These are phyloP conservation scores for Boletus edulis DNA, from an alignment of 768 basidiomycete species.

Conservation along the genomic window DNA sequence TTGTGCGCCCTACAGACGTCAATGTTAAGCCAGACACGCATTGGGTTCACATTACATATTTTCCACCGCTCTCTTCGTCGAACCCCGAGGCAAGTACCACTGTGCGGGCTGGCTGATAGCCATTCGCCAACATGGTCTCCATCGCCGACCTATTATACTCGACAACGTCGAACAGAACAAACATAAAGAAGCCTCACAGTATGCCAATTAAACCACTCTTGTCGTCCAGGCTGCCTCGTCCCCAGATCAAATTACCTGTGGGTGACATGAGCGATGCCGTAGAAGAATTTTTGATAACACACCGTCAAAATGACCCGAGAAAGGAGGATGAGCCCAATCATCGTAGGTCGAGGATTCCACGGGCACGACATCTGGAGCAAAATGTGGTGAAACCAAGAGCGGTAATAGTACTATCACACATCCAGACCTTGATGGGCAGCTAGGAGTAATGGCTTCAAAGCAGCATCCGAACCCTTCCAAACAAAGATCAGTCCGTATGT, in stretches of 20 bases:
- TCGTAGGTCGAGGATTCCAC: conserved; percentile 54
- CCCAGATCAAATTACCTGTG: conserved; percentile 43
- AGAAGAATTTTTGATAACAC: not conserved
- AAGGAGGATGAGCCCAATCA: conserved; percentile 61
- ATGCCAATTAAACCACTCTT: conserved; percentile 73
- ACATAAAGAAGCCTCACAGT: conserved; percentile 38
- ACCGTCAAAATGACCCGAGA: conserved; percentile 63
- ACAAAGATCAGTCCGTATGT: conserved; percentile 59
- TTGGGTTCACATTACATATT: conserved; percentile 32
- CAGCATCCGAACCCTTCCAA: conserved; percentile 50
- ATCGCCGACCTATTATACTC: conserved; percentile 43
- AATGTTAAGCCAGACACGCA: not conserved
- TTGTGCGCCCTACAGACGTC: conserved; percentile 48
- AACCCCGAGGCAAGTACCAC: conserved; percentile 68
- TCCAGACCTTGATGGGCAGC: conserved; percentile 51
- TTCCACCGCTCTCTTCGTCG: conserved; percentile 69
- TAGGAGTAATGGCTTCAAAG: conserved; percentile 56
- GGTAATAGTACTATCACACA: not conserved
- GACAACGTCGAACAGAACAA: not conserved
- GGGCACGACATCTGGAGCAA: conserved; percentile 59
- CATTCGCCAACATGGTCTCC: conserved; percentile 61
- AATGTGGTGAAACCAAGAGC: not conserved
- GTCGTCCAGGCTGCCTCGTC: conserved; percentile 49
- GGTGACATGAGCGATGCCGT: not conserved
- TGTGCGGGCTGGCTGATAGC: conserved; percentile 62